A percentile compares a stretch with the other conserved stretches of the same genome.
Evolutionary conservation across 2,329 filamentous ascomycete genomes (phyloP).

Genomic region (Alternaria sp.): DNA sequence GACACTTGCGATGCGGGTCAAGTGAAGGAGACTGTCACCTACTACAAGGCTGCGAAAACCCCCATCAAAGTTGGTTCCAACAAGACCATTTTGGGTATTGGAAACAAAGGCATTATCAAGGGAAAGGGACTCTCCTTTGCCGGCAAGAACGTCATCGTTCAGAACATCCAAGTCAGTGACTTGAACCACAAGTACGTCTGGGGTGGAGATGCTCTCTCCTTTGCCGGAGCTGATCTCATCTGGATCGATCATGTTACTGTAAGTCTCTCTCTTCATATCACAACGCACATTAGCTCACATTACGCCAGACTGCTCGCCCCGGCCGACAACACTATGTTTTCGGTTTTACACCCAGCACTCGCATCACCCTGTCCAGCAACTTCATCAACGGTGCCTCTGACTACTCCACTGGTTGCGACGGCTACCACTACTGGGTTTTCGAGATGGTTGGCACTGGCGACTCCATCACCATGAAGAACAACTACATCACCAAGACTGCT

Average conservation of each 20-base stretch:
- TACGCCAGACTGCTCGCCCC: neutral
- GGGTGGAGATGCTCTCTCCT: neutral
- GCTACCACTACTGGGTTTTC: conserved; percentile 2
- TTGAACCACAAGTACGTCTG: neutral
- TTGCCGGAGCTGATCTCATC: neutral
- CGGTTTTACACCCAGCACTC: neutral
- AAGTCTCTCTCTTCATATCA: neutral
- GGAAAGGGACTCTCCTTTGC: conserved; percentile 13
- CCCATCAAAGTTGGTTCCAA: conserved; percentile 47
- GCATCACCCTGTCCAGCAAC: neutral
- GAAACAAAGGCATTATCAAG: conserved; percentile 47
- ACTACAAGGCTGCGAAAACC: conserved; percentile 34
- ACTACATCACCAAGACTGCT: neutral
- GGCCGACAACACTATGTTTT: neutral
- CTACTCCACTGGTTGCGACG: neutral
- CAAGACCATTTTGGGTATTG: conserved; percentile 52
- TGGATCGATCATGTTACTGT: neutral
- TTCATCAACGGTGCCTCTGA: neutral
- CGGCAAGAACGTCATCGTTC: neutral
- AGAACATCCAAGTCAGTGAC: neutral
- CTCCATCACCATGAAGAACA: neutral
- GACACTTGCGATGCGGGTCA: neutral
- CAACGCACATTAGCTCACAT: no score
- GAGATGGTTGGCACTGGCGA: conserved; percentile 1
- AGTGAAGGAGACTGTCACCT: neutral